Base-by-base conservation (phyloP, 2,329 filamentous ascomycete species). In the Hortaea werneckii region DNA sequence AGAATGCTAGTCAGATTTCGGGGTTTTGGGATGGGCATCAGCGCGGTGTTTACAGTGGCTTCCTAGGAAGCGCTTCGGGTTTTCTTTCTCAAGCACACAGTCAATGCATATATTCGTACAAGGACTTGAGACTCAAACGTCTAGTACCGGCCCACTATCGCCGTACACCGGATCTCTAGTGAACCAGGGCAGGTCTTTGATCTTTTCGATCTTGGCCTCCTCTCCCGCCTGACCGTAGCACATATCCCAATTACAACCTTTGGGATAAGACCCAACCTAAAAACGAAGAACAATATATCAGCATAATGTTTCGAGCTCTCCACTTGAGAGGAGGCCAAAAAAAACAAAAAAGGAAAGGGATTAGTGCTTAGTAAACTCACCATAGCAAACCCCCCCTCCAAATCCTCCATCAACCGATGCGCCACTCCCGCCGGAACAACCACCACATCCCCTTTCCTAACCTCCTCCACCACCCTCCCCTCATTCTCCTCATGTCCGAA, bases 361-460 rank as follows among this genome's bases (percentile, higher is more conserved):
- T n/a, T n/a, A n/a, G n/a, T n/a, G n/a, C n/a, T n/a, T n/a, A n/a
- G n/a, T n/a, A n/a, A n/a, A n/a, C n/a, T 11, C 0, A 85, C 75
- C 80, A 85, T 83, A 58, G 76, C 65, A 58, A 85, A 85, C 1
- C 65, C 69, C 2, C 71, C 68, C 12, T 67, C 63, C 13, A 73
- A 43, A 57, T 84, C 78, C 49, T 80, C 69, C 10, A 83, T 54
- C 48, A 85, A 62, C 5, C 78, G 68, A 67, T 86, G 81, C 2
- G 72, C 74, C 13, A 85, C 78, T 0, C 82, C 81, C 0, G 80
- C 80, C 0, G 82, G 80, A 8, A 85, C 66, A 41, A 85, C 65
- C 5, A 85, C 68, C 6, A 82, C 74, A 65, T 85, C 81, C 0
- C 81, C 82, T 40, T 67, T 70, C 43, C 70, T 58, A 1, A 83